A percentile compares a stretch with the other conserved stretches of the same genome.
Conservation (phyloP, 108 stramenopile genomes). For the Skeletonema potamos region DNA sequence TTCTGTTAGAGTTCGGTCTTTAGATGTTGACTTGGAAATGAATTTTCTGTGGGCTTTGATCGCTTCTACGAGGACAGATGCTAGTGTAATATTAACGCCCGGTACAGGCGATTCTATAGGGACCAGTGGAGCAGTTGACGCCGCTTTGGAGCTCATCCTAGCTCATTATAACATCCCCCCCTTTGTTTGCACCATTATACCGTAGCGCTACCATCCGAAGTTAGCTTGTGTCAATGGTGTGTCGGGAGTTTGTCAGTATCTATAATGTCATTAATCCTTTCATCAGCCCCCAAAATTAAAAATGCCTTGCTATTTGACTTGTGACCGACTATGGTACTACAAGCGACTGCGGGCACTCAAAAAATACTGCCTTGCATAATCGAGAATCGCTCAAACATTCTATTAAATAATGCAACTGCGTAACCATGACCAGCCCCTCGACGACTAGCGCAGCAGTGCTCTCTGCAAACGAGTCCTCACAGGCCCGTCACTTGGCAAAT, state of each 20-base stretch:
- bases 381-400: no score
- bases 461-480: slow-evolving; percentile 32
- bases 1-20: neutral
- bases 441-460: slow-evolving; percentile 2
- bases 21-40: slow-evolving; percentile 24
- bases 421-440: neutral
- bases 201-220: no score
- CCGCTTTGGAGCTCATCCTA: neutral
- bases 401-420: no score
- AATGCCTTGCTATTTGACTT: no score
- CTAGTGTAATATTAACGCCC: slow-evolving; percentile 29
- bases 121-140: neutral
- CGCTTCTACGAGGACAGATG: slow-evolving; percentile 25
- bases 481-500: slow-evolving; percentile 55
- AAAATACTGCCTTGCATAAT: no score
- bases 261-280: no score
- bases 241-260: neutral
- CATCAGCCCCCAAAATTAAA: no score
- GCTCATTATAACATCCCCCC: no score
- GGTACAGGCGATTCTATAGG: slow-evolving; percentile 22
- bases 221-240: neutral
- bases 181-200: no score
- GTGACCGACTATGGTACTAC: no score
- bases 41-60: slow-evolving; percentile 28
- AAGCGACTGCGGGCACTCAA: no score